Percentiles rank a stretch among this genome's conserved stretches.
Conservation (phyloP, 164 flowering plant species). For the Malania oleifera region DNA sequence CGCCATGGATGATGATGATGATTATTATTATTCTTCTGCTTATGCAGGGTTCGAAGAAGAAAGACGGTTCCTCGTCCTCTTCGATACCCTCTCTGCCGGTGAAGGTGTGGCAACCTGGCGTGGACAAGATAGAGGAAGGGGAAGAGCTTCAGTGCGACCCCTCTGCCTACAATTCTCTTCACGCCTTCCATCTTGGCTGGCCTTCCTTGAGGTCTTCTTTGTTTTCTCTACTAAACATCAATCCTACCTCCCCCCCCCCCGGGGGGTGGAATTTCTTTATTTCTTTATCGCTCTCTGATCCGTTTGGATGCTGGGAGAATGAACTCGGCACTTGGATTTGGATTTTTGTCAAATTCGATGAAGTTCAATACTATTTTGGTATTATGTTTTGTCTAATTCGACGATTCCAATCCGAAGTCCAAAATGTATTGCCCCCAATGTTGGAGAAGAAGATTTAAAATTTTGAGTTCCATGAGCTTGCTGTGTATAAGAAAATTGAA, state of each 20-base stretch:
- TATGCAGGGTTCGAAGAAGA: conserved; percentile 40
- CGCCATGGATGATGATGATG: too few species aligned
- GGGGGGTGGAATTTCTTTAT: background rate
- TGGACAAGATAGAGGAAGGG: conserved; percentile 83
- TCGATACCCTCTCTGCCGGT: conserved; percentile 41
- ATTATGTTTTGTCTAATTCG: too few species aligned
- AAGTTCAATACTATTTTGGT: too few species aligned
- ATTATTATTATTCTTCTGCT: background rate
- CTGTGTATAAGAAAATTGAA: too few species aligned
- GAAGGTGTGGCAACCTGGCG: conserved; percentile 93
- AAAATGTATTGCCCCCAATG: too few species aligned
- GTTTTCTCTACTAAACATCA: background rate
- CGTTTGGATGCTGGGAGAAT: conserved; percentile 5
- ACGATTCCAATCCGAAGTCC: too few species aligned
- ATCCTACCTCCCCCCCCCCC: too few species aligned
- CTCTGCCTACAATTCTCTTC: conserved; percentile 81
- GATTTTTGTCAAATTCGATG: too few species aligned
- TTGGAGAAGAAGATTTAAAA: too few species aligned
- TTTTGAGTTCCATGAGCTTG: too few species aligned
- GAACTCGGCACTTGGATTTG: too few species aligned
- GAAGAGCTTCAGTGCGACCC: conserved; percentile 93
- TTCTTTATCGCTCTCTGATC: background rate
- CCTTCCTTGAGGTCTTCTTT: conserved; percentile 70
- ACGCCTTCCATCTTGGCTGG: conserved; percentile 89
- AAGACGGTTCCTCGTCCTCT: conserved; percentile 47